Evolutionary conservation across 2,329 filamentous ascomycete species (phyloP).

Genomic region (Periglandula ipomoeae): DNA sequence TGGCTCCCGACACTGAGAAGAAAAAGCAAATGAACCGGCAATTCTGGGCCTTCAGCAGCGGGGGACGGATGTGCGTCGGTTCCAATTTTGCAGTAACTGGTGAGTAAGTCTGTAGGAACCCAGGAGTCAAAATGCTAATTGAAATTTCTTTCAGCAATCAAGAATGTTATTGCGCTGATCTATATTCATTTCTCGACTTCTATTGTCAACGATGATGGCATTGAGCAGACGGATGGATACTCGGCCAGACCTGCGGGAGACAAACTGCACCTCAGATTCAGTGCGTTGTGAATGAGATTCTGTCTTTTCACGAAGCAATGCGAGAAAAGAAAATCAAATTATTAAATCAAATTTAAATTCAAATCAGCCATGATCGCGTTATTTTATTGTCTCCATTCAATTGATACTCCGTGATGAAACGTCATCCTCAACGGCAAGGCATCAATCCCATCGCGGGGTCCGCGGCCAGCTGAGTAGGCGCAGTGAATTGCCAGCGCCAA

Average conservation of each 20-base stretch:
- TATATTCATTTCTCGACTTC: neutral
- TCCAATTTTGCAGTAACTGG: conserved; percentile 56
- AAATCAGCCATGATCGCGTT: too few species aligned
- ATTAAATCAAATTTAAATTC: too few species aligned
- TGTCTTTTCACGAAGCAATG: too few species aligned
- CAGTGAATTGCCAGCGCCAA: too few species aligned
- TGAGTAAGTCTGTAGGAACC: conserved; percentile 19
- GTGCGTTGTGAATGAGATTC: too few species aligned
- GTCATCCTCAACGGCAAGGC: neutral
- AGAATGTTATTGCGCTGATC: neutral
- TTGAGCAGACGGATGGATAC: conserved; percentile 5
- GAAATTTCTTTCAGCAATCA: neutral
- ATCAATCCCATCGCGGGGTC: neutral
- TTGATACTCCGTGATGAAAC: neutral
- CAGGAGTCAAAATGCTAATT: neutral
- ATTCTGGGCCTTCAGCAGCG: conserved; percentile 61
- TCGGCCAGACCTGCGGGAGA: neutral
- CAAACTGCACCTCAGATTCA: neutral
- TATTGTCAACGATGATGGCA: neutral
- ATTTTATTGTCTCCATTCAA: too few species aligned
- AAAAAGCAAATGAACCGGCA: conserved; percentile 37
- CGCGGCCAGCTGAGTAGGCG: neutral
- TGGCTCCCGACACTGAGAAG: conserved; percentile 26
- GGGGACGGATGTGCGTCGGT: conserved; percentile 59
- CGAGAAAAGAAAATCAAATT: too few species aligned